Percentiles rank a stretch among this genome's conserved stretches.
Conservation (phyloP, 768 basidiomycete species). For the Suillus sp. region DNA sequence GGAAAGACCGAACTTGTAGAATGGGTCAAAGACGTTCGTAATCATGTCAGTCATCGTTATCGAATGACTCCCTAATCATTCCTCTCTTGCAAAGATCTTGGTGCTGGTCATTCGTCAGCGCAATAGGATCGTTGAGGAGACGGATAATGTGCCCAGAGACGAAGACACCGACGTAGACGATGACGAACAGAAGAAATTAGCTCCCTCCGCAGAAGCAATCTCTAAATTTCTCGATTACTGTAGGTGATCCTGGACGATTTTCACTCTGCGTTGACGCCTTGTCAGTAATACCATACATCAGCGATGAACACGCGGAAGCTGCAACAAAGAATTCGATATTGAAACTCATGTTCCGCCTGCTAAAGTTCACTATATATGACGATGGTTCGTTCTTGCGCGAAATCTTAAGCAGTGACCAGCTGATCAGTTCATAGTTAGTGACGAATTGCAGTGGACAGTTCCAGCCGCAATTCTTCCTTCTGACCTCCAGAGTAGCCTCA, state of each 20-base stretch:
- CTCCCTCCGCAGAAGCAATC: constrained; percentile 69
- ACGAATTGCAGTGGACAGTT: constrained; percentile 84
- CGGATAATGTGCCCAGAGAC: constrained; percentile 46
- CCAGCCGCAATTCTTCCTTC: constrained; percentile 69
- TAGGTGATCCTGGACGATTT: constrained; percentile 40
- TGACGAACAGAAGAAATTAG: constrained; percentile 25
- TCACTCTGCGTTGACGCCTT: constrained; percentile 9
- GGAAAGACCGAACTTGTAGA: constrained; percentile 66
- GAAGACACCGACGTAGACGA: constrained; percentile 39
- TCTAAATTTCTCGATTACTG: constrained; percentile 75
- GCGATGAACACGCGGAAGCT: constrained; percentile 73
- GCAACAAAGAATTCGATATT: constrained; percentile 77
- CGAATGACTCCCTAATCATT: constrained; percentile 22
- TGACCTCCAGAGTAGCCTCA: constrained; percentile 66
- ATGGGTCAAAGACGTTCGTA: constrained; percentile 82
- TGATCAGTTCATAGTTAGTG: constrained; percentile 46
- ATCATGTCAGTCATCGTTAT: constrained; percentile 9
- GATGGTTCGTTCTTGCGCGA: constrained; percentile 52
- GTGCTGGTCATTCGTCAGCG: constrained; percentile 59
- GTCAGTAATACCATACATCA: constrained; percentile 75
- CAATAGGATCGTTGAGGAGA: constrained; percentile 60
- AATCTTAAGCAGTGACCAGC: background rate
- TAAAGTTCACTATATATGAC: constrained; percentile 66
- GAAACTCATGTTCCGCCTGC: constrained; percentile 82
- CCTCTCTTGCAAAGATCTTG: constrained; percentile 52